Evolutionary conservation across 306 rosid species (phyloP).

Genomic region (Sindora glabra): DNA sequence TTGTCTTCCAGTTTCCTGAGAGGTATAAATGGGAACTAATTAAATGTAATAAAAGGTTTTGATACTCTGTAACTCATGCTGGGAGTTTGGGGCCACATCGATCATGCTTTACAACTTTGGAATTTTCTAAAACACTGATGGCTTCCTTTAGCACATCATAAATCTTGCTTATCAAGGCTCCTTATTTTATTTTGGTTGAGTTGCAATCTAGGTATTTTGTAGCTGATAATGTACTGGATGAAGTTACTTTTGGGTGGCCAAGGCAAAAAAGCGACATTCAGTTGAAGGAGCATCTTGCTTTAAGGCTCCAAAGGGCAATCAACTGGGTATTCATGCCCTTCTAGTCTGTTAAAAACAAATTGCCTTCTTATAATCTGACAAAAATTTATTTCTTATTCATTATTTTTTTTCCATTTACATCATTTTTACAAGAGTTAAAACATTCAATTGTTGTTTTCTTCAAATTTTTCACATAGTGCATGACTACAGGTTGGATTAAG

Average conservation of each 20-base stretch:
- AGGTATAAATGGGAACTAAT: constrained; percentile 39
- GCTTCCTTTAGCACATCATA: constrained; percentile 5
- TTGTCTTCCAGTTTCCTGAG: constrained; percentile 95
- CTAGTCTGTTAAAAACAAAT: neutral
- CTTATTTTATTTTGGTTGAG: constrained; percentile 1
- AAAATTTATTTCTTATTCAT: constrained; percentile 6
- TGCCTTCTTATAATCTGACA: constrained; percentile 1
- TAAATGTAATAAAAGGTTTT: neutral
- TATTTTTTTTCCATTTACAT: neutral
- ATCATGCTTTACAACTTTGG: neutral
- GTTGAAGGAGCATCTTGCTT: constrained; percentile 66
- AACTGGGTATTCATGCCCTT: constrained; percentile 61
- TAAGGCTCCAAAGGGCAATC: constrained; percentile 81
- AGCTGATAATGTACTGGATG: constrained; percentile 81
- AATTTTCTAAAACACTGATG: neutral
- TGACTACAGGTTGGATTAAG: constrained; percentile 67
- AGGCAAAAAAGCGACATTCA: constrained; percentile 58
- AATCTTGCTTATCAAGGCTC: neutral
- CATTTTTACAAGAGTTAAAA: neutral
- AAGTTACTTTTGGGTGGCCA: constrained; percentile 98
- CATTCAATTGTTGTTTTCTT: neutral
- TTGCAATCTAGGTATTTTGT: constrained; percentile 67
- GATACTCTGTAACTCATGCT: neutral
- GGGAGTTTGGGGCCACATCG: constrained; percentile 2
- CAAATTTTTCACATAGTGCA: constrained; percentile 4